Evolutionary conservation across 257 asterid species (phyloP).

Genomic region (Hygrophila difformis): DNA sequence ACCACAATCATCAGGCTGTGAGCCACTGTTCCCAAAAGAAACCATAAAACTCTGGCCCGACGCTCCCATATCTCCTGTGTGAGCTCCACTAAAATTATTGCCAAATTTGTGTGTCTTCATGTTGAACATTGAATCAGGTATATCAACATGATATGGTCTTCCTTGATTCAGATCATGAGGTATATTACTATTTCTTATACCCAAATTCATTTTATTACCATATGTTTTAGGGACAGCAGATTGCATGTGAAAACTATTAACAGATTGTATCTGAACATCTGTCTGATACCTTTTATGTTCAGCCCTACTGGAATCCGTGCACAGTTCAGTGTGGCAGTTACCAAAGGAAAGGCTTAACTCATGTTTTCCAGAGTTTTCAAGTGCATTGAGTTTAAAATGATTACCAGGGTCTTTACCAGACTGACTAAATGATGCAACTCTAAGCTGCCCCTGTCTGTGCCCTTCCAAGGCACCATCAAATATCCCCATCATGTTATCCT

Average conservation of each 20-base stretch:
- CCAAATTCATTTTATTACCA: constrained; percentile 24
- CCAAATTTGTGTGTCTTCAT: constrained; percentile 23
- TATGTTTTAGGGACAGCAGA: constrained; percentile 25
- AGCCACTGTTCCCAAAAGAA: constrained; percentile 30
- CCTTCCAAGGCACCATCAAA: constrained; percentile 27
- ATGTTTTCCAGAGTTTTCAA: constrained; percentile 27
- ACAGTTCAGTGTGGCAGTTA: constrained; percentile 23
- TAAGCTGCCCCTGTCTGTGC: constrained; percentile 27
- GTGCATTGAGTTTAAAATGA: constrained; percentile 25
- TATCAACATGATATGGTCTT: constrained; percentile 30
- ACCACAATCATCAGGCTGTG: constrained; percentile 35
- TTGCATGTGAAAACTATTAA: constrained; percentile 27
- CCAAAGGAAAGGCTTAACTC: constrained; percentile 57
- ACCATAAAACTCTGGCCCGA: constrained; percentile 41
- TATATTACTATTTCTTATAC: constrained; percentile 17
- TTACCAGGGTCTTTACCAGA: constrained; percentile 25
- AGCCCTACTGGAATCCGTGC: constrained; percentile 26
- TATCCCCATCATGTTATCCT: constrained; percentile 22
- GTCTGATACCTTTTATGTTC: constrained; percentile 28
- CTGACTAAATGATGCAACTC: constrained; percentile 23
- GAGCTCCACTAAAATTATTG: constrained; percentile 27
- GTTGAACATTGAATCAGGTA: constrained; percentile 33
- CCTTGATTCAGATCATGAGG: constrained; percentile 32
- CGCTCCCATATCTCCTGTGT: constrained; percentile 27
- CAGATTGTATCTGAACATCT: no score